Evolutionary conservation across 2,329 filamentous ascomycete genomes (phyloP).

Genomic region (Trichoderma sp.): DNA sequence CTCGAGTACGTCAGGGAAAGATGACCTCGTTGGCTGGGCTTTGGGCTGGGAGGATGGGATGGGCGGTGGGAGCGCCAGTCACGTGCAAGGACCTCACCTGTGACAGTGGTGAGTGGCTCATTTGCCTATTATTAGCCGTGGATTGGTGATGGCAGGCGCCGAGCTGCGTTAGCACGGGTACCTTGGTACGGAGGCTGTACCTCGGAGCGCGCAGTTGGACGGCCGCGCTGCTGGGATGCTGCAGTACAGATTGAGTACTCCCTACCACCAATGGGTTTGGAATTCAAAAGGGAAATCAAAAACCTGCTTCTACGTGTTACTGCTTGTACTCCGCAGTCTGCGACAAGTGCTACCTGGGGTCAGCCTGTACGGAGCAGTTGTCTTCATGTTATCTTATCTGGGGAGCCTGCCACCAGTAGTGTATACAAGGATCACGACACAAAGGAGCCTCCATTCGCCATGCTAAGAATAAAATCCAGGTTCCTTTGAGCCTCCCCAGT

Average conservation of each 20-base stretch:
- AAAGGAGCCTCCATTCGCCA: not conserved
- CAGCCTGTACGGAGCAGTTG: not conserved
- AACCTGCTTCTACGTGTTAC: not conserved
- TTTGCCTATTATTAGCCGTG: slow-evolving; percentile 8
- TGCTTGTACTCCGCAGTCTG: not conserved
- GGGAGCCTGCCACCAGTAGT: not conserved
- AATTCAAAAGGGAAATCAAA: not conserved
- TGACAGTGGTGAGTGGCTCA: slow-evolving; percentile 2
- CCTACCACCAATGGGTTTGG: not conserved
- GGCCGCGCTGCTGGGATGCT: not conserved
- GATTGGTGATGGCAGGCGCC: slow-evolving; percentile 3
- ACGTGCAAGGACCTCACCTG: slow-evolving; percentile 7
- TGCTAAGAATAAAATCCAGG: not conserved
- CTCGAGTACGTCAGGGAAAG: slow-evolving; percentile 36
- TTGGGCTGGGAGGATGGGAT: slow-evolving; percentile 23
- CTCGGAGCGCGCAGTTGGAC: not conserved
- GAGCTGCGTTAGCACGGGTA: slow-evolving; percentile 14
- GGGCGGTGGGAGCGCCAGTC: slow-evolving; percentile 22
- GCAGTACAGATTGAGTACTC: not conserved
- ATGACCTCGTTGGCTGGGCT: slow-evolving; percentile 21
- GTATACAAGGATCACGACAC: not conserved
- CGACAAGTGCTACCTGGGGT: not conserved
- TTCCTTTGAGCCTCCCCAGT: not conserved
- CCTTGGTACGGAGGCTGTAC: not conserved
- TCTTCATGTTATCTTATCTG: not conserved